phyloP scores from a whole-genome alignment of 257 asterid species.

The Pogostemon cablin region DNA sequence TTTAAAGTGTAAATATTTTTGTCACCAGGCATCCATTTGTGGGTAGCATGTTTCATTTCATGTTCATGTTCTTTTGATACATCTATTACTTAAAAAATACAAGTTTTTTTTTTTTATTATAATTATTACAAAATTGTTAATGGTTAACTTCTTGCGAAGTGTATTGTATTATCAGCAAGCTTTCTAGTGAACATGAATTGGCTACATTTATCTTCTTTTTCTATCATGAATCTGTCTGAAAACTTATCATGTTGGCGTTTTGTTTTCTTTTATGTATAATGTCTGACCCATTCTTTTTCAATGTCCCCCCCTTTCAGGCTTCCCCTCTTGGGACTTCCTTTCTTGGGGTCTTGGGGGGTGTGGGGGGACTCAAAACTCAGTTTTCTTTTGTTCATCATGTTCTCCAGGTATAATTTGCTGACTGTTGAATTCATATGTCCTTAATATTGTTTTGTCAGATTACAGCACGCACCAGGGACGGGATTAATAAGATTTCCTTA shows the following conservation, averaged over 20 bases:
- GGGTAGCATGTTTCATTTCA: background rate
- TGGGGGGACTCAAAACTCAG: background rate
- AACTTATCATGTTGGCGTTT: constrained; percentile 22
- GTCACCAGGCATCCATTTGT: background rate
- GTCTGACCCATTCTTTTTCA: background rate
- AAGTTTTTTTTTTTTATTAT: no score
- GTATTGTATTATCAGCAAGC: background rate
- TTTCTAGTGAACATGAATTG: background rate
- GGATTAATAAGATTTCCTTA: constrained; percentile 84
- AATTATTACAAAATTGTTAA: constrained; percentile 7
- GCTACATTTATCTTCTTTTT: constrained; percentile 2
- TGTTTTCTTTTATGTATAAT: background rate
- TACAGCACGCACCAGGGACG: constrained; percentile 84
- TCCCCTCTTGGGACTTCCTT: background rate
- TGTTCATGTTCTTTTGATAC: no score
- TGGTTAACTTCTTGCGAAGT: background rate
- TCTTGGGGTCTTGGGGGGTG: background rate
- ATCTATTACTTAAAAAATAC: no score
- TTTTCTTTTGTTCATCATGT: constrained; percentile 9
- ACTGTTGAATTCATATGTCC: constrained; percentile 40
- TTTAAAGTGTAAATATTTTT: no score
- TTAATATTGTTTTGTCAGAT: constrained; percentile 70
- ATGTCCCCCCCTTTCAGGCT: background rate
- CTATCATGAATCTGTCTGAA: constrained; percentile 6
- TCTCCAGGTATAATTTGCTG: background rate